Conservation (phyloP, 305 asterid species). For the Fraxinus xanthoxyloides region DNA sequence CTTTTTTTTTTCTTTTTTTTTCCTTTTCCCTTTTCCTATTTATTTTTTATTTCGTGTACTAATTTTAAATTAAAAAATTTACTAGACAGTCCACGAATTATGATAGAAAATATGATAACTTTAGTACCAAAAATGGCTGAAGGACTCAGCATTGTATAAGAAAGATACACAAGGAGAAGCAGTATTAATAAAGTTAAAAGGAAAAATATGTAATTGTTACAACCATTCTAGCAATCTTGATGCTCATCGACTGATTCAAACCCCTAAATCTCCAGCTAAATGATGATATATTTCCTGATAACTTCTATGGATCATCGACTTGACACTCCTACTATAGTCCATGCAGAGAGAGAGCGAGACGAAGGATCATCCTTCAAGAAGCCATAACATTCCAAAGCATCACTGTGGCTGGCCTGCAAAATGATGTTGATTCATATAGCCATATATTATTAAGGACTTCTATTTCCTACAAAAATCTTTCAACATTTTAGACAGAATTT, state of each 20-base stretch:
- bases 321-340: background rate
- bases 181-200: background rate
- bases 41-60: background rate
- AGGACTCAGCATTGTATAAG: background rate
- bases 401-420: constrained; percentile 32
- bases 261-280: background rate
- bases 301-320: background rate
- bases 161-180: background rate
- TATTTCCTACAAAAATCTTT: background rate
- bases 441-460: background rate
- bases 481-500: background rate
- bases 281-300: background rate
- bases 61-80: too few relatives aligned
- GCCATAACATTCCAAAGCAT: constrained; percentile 19
- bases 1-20: too few relatives aligned
- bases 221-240: background rate
- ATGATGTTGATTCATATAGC: background rate
- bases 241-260: background rate
- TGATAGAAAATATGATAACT: background rate
- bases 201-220: background rate
- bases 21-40: background rate
- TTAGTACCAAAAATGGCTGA: background rate
- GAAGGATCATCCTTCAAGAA: constrained; percentile 10
- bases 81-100: background rate
- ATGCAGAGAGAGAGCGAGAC: background rate